Evolutionary conservation across 257 asterid species (phyloP).

Genomic region (Misopates orontium): DNA sequence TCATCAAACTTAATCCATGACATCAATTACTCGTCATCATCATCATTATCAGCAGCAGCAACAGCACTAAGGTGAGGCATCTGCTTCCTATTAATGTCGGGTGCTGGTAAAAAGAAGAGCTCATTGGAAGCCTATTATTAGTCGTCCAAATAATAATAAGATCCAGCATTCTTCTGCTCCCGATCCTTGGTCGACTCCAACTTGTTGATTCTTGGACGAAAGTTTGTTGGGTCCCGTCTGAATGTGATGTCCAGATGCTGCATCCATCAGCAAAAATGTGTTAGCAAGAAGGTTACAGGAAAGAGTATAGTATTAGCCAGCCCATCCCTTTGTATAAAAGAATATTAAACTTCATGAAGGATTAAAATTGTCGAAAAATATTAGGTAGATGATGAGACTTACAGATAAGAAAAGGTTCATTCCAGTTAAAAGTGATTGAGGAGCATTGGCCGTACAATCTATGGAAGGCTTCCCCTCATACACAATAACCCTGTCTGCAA

Average conservation of each 20-base stretch:
- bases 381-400: conserved; percentile 15
- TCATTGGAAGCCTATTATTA: no score
- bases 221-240: conserved; percentile 60
- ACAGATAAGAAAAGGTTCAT: conserved; percentile 60
- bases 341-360: neutral
- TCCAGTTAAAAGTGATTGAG: conserved; percentile 57
- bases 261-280: conserved; percentile 2
- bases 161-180: conserved; percentile 24
- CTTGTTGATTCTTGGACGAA: conserved; percentile 43
- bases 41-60: no score
- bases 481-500: conserved; percentile 66
- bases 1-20: neutral
- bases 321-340: neutral
- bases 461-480: conserved; percentile 54
- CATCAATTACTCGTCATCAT: neutral
- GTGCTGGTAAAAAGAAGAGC: no score
- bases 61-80: no score
- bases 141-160: conserved; percentile 18
- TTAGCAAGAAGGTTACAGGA: neutral
- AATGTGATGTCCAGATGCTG: conserved; percentile 63
- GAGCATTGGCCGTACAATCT: conserved; percentile 51
- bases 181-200: conserved; percentile 22
- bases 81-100: no score
- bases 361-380: neutral
- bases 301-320: neutral